A percentile compares a stretch with the other conserved stretches of the same genome.
phyloP scores from a whole-genome alignment of 257 asterid genomes.

The Primulina eburnea region DNA sequence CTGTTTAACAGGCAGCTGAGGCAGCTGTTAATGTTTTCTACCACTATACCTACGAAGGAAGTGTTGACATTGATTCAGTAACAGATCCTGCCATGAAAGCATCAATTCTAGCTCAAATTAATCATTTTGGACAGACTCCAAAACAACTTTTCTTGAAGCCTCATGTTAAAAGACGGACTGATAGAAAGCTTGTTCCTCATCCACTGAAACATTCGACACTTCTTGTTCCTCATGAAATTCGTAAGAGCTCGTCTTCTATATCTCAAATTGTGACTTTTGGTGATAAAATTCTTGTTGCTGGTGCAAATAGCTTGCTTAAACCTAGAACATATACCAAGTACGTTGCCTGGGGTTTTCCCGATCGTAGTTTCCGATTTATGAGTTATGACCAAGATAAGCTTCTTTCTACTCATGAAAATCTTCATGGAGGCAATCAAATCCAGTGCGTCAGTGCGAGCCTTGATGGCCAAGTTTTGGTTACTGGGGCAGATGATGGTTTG shows the following conservation, averaged over 20 bases:
- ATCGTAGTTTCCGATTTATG: slow-evolving; percentile 82
- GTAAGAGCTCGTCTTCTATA: slow-evolving; percentile 69
- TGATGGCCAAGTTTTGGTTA: slow-evolving; percentile 83
- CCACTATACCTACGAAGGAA: slow-evolving; percentile 98
- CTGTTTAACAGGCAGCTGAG: slow-evolving; percentile 79
- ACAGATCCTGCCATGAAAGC: slow-evolving; percentile 99
- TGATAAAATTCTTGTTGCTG: slow-evolving; percentile 80
- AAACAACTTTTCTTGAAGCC: slow-evolving; percentile 88
- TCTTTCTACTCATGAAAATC: slow-evolving; percentile 92
- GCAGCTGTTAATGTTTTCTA: slow-evolving; percentile 97
- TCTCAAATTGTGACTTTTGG: slow-evolving; percentile 66
- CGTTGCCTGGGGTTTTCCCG: slow-evolving; percentile 97
- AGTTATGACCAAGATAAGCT: slow-evolving; percentile 88
- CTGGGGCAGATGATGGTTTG: slow-evolving; percentile 91
- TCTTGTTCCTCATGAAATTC: slow-evolving; percentile 80
- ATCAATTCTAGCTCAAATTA: slow-evolving; percentile 94
- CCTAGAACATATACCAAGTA: slow-evolving; percentile 74
- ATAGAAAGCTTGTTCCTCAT: slow-evolving; percentile 69
- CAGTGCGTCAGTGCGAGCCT: slow-evolving; percentile 84
- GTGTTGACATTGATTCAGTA: slow-evolving; percentile 95
- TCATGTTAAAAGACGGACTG: slow-evolving; percentile 86
- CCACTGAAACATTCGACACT: slow-evolving; percentile 66
- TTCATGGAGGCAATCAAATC: slow-evolving; percentile 96
- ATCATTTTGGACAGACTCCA: slow-evolving; percentile 99
- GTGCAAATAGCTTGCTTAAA: slow-evolving; percentile 71